Conservation (phyloP, 805 yeast genomes). For the Kuraishia hungarica region DNA sequence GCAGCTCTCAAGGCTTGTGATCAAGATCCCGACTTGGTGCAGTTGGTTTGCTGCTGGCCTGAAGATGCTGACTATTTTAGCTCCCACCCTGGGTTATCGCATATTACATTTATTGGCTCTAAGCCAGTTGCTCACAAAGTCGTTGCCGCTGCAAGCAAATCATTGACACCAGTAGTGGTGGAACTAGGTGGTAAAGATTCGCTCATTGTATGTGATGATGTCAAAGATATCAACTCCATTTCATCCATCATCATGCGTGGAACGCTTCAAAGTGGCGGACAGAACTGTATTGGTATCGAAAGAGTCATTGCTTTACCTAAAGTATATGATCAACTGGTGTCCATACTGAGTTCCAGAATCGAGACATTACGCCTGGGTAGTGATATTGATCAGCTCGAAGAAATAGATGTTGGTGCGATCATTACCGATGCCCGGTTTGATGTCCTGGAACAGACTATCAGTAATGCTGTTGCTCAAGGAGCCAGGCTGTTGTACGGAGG, state of each 20-base stretch:
- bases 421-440: constrained; percentile 72
- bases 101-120: constrained; percentile 95
- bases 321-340: constrained; percentile 56
- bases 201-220: constrained; percentile 77
- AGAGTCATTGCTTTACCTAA: constrained; percentile 76
- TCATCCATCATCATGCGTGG: constrained; percentile 90
- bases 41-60: constrained; percentile 83
- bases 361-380: constrained; percentile 70
- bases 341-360: constrained; percentile 49
- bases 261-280: constrained; percentile 95
- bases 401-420: constrained; percentile 95
- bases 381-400: constrained; percentile 83
- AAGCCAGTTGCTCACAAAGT: constrained; percentile 89
- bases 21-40: constrained; percentile 75
- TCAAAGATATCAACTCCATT: constrained; percentile 36
- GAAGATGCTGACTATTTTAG: constrained; percentile 82
- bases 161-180: constrained; percentile 90
- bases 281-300: constrained; percentile 96
- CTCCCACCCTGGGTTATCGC: constrained; percentile 72
- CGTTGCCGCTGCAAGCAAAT: constrained; percentile 69
- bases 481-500: constrained; percentile 83
- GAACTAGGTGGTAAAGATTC: constrained; percentile 98
- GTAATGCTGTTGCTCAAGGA: constrained; percentile 72
- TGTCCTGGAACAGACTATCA: constrained; percentile 54
- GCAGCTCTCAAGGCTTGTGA: constrained; percentile 68